A percentile compares a stretch with the other conserved stretches of the same genome.
phyloP scores from a whole-genome alignment of 768 basidiomycete genomes.

The Leccinum rimulosum region DNA sequence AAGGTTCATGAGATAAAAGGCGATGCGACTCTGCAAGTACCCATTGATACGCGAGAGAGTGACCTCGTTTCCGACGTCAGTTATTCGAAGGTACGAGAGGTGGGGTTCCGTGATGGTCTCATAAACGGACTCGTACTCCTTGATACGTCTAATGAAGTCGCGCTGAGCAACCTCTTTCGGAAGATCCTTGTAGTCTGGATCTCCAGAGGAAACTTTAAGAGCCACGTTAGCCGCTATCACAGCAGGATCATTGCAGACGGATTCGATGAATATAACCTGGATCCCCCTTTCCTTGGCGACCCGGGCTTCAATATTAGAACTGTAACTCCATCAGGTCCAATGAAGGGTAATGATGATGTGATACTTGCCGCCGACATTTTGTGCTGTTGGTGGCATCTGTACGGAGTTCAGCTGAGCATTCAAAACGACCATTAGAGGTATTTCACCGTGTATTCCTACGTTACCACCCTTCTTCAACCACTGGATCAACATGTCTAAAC shows the following conservation, averaged over 20 bases:
- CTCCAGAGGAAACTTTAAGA: conserved; percentile 92
- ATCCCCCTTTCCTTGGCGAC: conserved; percentile 86
- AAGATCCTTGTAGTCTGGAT: conserved; percentile 95
- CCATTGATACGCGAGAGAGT: conserved; percentile 86
- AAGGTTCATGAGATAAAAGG: conserved; percentile 97
- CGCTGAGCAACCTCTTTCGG: conserved; percentile 79
- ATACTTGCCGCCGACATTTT: conserved; percentile 59
- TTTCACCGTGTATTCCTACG: conserved; percentile 92
- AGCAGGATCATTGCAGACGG: conserved; percentile 88
- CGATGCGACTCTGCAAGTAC: conserved; percentile 94
- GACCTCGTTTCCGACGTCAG: conserved; percentile 90
- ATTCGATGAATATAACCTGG: conserved; percentile 90
- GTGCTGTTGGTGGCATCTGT: conserved; percentile 97
- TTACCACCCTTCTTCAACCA: conserved; percentile 97
- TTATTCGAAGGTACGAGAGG: conserved; percentile 87
- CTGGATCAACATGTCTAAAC: conserved; percentile 89
- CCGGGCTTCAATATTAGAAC: conserved; percentile 81
- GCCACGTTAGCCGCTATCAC: conserved; percentile 96
- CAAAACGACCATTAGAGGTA: background rate
- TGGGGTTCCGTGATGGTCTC: conserved; percentile 92
- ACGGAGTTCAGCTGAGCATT: conserved; percentile 1
- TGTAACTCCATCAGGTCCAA: conserved; percentile 27
- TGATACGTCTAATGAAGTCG: conserved; percentile 91
- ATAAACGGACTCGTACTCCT: conserved; percentile 92
- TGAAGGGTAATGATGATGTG: background rate